Evolutionary conservation across 1,284 basidiomycete species (phyloP).

Genomic region (Rugosomyces carneus): DNA sequence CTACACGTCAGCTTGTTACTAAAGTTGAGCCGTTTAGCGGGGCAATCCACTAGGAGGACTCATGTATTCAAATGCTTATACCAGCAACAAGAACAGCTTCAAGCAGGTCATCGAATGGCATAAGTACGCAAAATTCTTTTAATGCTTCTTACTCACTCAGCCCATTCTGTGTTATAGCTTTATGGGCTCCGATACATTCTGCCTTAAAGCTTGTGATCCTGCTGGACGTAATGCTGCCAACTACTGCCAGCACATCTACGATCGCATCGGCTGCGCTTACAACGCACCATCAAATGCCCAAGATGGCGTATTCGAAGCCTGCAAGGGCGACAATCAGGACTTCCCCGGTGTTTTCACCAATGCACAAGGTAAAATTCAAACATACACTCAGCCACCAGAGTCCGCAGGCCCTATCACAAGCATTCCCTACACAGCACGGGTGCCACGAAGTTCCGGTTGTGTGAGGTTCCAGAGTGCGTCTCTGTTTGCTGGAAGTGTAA

Average conservation of each 20-base stretch:
- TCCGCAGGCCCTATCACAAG: slow-evolving; percentile 46
- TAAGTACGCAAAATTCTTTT: slow-evolving; percentile 11
- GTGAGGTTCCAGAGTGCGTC: slow-evolving; percentile 43
- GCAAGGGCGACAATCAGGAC: slow-evolving; percentile 57
- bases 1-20: slow-evolving; percentile 19
- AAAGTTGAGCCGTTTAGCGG: slow-evolving; percentile 55
- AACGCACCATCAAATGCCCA: slow-evolving; percentile 62
- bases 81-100: slow-evolving; percentile 31
- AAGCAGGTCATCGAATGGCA: slow-evolving; percentile 20
- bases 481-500: slow-evolving; percentile 35
- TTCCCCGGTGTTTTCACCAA: slow-evolving; percentile 37
- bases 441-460: slow-evolving; percentile 61
- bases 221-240: slow-evolving; percentile 39
- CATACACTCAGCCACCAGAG: slow-evolving; percentile 57
- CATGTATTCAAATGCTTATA: slow-evolving; percentile 55
- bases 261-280: slow-evolving; percentile 64
- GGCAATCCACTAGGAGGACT: slow-evolving; percentile 62
- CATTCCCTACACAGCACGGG: slow-evolving; percentile 54
- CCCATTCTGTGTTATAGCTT: slow-evolving; percentile 34
- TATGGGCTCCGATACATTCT: slow-evolving; percentile 53
- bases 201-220: slow-evolving; percentile 59
- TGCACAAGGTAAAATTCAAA: slow-evolving; percentile 32
- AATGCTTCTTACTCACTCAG: neutral
- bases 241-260: slow-evolving; percentile 58
- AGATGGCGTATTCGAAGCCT: slow-evolving; percentile 51